Base-by-base conservation (phyloP, 371 early-diverging fungal species). In the Synchytrium microbalum region DNA sequence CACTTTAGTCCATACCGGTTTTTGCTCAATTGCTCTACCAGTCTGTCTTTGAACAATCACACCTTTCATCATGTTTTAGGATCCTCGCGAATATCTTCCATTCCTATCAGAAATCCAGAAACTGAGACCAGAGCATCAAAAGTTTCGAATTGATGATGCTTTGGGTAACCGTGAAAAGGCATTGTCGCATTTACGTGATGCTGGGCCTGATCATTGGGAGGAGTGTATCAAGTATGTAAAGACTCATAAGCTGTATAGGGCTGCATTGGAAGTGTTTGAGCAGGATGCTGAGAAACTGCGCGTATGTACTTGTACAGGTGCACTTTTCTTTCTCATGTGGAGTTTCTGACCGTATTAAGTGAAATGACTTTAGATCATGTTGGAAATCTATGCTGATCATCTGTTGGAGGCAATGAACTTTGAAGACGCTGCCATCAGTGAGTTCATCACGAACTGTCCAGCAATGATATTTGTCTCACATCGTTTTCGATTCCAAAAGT, bases 1-100 rank as follows among this genome's bases (percentile, higher is more conserved):
- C 16, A 58, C 27, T 38, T 31, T 31, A 38, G 10, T 26, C 8
- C 16, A 31, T 13, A 13, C 8, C 32, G 14, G n/a, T n/a, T n/a
- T n/a, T n/a, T n/a, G n/a, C n/a, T n/a, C n/a, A n/a, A n/a, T n/a
- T n/a, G n/a, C n/a, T n/a, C n/a, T n/a, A n/a, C n/a, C n/a, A n/a
- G n/a, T n/a, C n/a, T n/a, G n/a, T n/a, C n/a, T n/a, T n/a, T n/a
- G n/a, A n/a, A n/a, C n/a, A n/a, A n/a, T n/a, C n/a, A n/a, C n/a
- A n/a, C 46, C 46, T 38, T 10, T 10, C 46, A 38, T 38, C 46
- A 5, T 38, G 46, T 38, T 3, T 5, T 23, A 72, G 80, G 97
- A 97, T 81, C 97, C 97, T 24, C 80, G 92, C 28, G 98, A 97
- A 77, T 96, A 96, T 64, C 71, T 96, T 57, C 88, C 94, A 0